A percentile compares a stretch with the other conserved stretches of the same genome.
These are phyloP conservation scores for Dioscorea alata DNA, from an alignment of 106 monocot genomes.

Conservation along the genomic window DNA sequence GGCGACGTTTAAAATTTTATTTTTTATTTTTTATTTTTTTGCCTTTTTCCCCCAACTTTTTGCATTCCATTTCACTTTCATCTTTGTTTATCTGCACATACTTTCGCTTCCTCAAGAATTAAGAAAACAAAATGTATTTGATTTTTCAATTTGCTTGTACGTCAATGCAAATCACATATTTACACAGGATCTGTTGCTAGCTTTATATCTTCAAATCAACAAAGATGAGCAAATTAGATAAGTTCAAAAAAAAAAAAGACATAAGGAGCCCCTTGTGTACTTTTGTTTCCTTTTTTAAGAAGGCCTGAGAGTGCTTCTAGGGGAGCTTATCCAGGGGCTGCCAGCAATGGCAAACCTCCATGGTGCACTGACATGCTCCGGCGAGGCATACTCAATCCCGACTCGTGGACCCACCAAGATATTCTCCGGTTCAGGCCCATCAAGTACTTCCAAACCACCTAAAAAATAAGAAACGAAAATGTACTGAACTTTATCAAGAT, in stretches of 20 bases:
- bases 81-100: too few relatives aligned
- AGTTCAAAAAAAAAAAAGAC: too few relatives aligned
- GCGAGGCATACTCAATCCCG: conserved; percentile 76
- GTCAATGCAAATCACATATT: too few relatives aligned
- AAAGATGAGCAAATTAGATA: too few relatives aligned
- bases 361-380: conserved; percentile 74
- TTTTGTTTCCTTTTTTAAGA: neutral
- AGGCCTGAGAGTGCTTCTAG: conserved; percentile 59
- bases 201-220: too few relatives aligned
- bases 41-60: too few relatives aligned
- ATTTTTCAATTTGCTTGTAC: too few relatives aligned
- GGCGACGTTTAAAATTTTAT: conserved; percentile 34
- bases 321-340: conserved; percentile 80
- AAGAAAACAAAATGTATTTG: too few relatives aligned
- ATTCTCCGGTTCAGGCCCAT: conserved; percentile 58
- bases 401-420: conserved; percentile 76
- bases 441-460: conserved; percentile 82
- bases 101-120: too few relatives aligned
- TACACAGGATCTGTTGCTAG: too few relatives aligned
- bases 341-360: conserved; percentile 87
- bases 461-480: neutral
- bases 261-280: too few relatives aligned
- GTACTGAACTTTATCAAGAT: too few relatives aligned
- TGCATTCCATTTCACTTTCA: neutral
- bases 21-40: neutral